Evolutionary conservation across 2,329 filamentous ascomycete genomes (phyloP).

Genomic region (Fonsecaea monophora): DNA sequence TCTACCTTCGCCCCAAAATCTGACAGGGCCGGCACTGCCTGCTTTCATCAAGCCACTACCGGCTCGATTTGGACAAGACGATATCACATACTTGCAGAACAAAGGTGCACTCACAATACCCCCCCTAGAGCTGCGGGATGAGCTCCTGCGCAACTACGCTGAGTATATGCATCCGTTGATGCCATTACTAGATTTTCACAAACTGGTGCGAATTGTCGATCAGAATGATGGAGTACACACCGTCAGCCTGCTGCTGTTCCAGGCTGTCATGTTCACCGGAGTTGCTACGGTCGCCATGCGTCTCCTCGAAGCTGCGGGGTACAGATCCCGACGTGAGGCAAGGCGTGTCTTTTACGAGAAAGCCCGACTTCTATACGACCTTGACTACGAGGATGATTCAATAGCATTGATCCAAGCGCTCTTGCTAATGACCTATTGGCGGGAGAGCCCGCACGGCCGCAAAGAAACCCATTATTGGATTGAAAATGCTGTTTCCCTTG

Average conservation of each 20-base stretch:
- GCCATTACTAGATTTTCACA: slow-evolving; percentile 76
- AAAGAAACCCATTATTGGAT: slow-evolving; percentile 99
- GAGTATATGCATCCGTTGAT: slow-evolving; percentile 93
- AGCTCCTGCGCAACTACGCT: slow-evolving; percentile 78
- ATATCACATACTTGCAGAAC: slow-evolving; percentile 78
- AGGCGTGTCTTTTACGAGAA: not conserved
- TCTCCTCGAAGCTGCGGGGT: not conserved
- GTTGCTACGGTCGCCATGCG: slow-evolving; percentile 72
- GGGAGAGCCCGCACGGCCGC: slow-evolving; percentile 92
- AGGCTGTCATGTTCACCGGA: slow-evolving; percentile 92
- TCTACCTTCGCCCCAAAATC: too few species aligned
- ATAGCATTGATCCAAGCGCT: slow-evolving; percentile 86
- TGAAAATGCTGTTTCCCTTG: slow-evolving; percentile 89
- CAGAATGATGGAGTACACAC: slow-evolving; percentile 72
- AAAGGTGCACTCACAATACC: slow-evolving; percentile 86
- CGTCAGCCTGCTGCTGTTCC: slow-evolving; percentile 84
- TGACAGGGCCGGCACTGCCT: slow-evolving; percentile 47
- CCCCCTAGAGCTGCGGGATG: slow-evolving; percentile 71
- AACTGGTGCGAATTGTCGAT: slow-evolving; percentile 68
- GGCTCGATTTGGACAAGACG: slow-evolving; percentile 75
- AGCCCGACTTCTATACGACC: slow-evolving; percentile 81
- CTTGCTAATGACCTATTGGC: slow-evolving; percentile 94
- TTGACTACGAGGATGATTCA: slow-evolving; percentile 89
- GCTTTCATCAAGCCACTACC: slow-evolving; percentile 82
- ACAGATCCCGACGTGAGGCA: not conserved